Percentiles rank a stretch among this genome's conserved stretches.
Conservation (phyloP, 495 filamentous ascomycete species). For the Penicillium riverlandense region DNA sequence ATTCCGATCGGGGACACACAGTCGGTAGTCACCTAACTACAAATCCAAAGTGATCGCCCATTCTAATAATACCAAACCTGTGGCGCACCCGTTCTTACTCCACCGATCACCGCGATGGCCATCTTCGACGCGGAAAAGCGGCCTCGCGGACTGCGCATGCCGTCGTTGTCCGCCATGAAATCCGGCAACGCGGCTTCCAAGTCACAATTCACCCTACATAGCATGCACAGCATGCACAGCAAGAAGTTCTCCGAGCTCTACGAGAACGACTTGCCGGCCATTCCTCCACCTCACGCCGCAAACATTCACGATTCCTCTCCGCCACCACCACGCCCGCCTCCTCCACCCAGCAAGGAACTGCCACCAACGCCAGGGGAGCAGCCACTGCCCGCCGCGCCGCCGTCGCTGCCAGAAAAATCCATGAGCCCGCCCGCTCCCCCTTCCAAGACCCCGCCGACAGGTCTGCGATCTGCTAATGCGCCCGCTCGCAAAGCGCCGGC, state of each 20-base stretch:
- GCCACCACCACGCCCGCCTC: slow-evolving; percentile 5
- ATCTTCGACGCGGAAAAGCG: slow-evolving; percentile 36
- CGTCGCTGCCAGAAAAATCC: slow-evolving; percentile 5
- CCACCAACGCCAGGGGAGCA: slow-evolving; percentile 20
- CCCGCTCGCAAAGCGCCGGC: too few relatives aligned
- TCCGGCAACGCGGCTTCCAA: slow-evolving; percentile 7
- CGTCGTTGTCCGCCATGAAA: slow-evolving; percentile 30
- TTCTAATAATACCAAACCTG: not conserved
- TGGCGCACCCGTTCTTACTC: too few relatives aligned
- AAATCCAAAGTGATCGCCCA: too few relatives aligned
- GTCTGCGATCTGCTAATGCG: too few relatives aligned
- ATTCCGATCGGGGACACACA: not conserved
- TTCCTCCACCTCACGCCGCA: not conserved
- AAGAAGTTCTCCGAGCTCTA: slow-evolving; percentile 14
- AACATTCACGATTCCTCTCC: slow-evolving; percentile 8
- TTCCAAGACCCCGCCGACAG: not conserved
- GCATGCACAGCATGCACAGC: not conserved
- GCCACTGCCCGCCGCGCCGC: slow-evolving; percentile 1
- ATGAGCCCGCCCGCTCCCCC: not conserved
- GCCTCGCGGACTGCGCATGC: slow-evolving; percentile 31
- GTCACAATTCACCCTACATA: slow-evolving; percentile 15
- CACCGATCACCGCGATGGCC: slow-evolving; percentile 10
- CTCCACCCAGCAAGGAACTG: slow-evolving; percentile 26
- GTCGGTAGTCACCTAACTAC: too few relatives aligned
- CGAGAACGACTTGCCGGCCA: slow-evolving; percentile 1